phyloP scores from a whole-genome alignment of 495 filamentous ascomycete species.

The Staphylotrichum longicolle region DNA sequence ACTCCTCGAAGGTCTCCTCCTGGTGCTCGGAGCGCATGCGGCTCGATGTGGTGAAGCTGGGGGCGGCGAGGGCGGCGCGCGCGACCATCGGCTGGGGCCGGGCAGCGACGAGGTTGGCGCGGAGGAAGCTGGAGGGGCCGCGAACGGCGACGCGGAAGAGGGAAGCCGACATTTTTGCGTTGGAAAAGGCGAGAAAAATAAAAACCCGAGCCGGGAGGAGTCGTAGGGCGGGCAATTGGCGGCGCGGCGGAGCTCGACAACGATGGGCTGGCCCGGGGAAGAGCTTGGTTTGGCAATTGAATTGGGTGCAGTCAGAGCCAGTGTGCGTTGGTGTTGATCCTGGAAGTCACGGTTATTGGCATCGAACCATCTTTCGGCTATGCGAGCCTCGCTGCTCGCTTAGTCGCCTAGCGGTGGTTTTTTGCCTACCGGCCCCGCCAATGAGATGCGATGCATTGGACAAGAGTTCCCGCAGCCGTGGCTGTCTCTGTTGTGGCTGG shows the following conservation, averaged over 20 bases:
- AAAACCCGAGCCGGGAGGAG: constrained; percentile 23
- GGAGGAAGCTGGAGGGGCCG: constrained; percentile 63
- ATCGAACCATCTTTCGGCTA: constrained; percentile 38
- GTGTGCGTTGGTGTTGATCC: constrained; percentile 21
- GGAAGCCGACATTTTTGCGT: constrained; percentile 62
- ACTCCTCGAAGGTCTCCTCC: constrained; percentile 98
- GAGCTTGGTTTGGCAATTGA: constrained; percentile 29
- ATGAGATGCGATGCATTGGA: constrained; percentile 7
- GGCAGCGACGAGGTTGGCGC: constrained; percentile 58
- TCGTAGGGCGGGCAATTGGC: constrained; percentile 27
- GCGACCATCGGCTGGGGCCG: constrained; percentile 48
- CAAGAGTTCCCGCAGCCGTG: neutral
- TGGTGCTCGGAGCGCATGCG: constrained; percentile 58
- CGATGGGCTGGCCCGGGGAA: constrained; percentile 25
- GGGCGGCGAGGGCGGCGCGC: constrained; percentile 40
- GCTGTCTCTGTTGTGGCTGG: neutral
- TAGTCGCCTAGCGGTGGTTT: constrained; percentile 21
- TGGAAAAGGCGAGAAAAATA: constrained; percentile 11
- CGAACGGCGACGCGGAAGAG: constrained; percentile 69
- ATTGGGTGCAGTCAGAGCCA: constrained; percentile 21
- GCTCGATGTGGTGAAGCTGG: constrained; percentile 66
- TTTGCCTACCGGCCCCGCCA: constrained; percentile 13
- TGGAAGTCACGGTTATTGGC: constrained; percentile 28
- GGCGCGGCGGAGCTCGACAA: constrained; percentile 25
- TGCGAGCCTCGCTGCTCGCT: constrained; percentile 22